phyloP scores from a whole-genome alignment of 2,329 filamentous ascomycete genomes.

The Calonectria montana region DNA sequence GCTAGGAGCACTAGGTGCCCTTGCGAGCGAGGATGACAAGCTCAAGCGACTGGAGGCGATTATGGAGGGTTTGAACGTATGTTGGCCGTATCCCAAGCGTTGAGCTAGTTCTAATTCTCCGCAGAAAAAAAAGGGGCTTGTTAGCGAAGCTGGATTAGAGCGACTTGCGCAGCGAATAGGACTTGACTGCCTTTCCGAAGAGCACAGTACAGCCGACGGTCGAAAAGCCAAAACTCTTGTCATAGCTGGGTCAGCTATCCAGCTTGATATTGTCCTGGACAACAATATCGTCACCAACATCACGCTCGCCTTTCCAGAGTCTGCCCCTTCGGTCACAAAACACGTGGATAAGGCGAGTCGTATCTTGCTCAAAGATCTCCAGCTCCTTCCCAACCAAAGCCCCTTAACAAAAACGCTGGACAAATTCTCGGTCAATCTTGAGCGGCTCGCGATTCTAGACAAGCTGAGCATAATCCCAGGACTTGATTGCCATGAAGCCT shows the following conservation, averaged over 20 bases:
- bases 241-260: constrained; percentile 70
- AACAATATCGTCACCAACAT: constrained; percentile 73
- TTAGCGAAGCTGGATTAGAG: constrained; percentile 81
- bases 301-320: constrained; percentile 71
- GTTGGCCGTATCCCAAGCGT: constrained; percentile 23
- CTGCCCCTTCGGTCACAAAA: constrained; percentile 66
- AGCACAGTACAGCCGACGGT: constrained; percentile 57
- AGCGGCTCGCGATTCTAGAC: constrained; percentile 76
- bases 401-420: constrained; percentile 78
- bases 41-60: constrained; percentile 65
- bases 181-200: constrained; percentile 73
- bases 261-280: constrained; percentile 70
- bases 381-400: constrained; percentile 68
- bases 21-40: constrained; percentile 65
- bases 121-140: constrained; percentile 66
- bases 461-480: constrained; percentile 75
- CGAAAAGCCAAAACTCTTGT: constrained; percentile 67
- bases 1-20: constrained; percentile 53
- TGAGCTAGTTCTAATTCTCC: constrained; percentile 15
- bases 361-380: constrained; percentile 75
- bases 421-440: constrained; percentile 77
- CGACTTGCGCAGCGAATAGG: constrained; percentile 75
- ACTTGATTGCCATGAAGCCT: constrained; percentile 81
- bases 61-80: constrained; percentile 61
- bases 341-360: constrained; percentile 71